Base-by-base conservation (phyloP, 2,329 filamentous ascomycete genomes). In the Pyrenochaeta sp. region DNA sequence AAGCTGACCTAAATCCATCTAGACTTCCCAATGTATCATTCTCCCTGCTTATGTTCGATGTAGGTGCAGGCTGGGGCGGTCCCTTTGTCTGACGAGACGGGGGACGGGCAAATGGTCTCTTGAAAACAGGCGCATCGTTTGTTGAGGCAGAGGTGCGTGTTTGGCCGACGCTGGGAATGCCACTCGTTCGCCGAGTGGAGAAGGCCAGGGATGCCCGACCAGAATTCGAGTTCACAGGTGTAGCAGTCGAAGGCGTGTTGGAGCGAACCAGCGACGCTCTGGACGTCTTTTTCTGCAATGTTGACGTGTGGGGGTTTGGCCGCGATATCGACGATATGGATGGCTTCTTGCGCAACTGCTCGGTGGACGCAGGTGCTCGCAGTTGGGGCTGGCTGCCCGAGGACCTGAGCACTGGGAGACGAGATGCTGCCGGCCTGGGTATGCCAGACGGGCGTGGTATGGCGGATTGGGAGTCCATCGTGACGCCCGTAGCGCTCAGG, bases 331-430 rank as follows among this genome's bases (percentile, higher is more conserved):
- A 68, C 43, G 71, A 67, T 15, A 71, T 30, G 13, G 74, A 76
- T 9, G 73, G 64, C 59, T 71, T 73, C 65, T 72, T 73, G 62
- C 64, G 69, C 59, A 74, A 47, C 59, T 78, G 80, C 36, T 84
- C 83, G 65, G 77, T 78, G 75, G 80, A 49, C 0, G 82, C 78
- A 15, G 82, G 75, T 50, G 65, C 37, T 2, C 80, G 80, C 53
- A 85, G 68, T 32, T 80, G 76, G 58, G 76, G 78, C 36, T 76
- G 71, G 59, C 69, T 76, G 42, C 50, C 65, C 42, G 78, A 75
- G 43, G 79, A 59, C 39, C 70, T 68, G 44, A 75, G 84, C 59
- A 86, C 76, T 12, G 85, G 85, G 46, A 87, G 77, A 63, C 82
- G 81, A 24, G 85, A 87, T 43, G 81, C 50, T 12, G 64, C 50